phyloP scores from a whole-genome alignment of 768 basidiomycete genomes.

The Rhodosporidiobolus sp. region DNA sequence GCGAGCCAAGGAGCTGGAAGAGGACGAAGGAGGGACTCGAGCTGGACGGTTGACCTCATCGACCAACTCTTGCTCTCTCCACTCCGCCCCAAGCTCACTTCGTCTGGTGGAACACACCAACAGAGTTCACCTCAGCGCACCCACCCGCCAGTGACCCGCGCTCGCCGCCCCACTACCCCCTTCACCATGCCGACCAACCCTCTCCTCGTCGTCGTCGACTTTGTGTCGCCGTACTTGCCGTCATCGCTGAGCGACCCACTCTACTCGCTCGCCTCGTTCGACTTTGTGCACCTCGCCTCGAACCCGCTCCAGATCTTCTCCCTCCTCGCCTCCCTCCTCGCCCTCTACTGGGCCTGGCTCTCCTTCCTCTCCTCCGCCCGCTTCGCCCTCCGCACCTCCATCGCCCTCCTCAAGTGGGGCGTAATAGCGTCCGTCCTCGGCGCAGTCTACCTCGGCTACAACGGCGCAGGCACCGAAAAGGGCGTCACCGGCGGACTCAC shows the following conservation, averaged over 20 bases:
- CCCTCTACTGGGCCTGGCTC: slow-evolving; percentile 35
- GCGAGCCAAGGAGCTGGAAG: too few relatives aligned
- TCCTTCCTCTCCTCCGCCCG: slow-evolving; percentile 26
- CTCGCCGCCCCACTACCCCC: background rate
- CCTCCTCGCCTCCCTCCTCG: slow-evolving; percentile 30
- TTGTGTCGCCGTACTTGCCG: slow-evolving; percentile 21
- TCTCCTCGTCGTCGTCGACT: slow-evolving; percentile 13
- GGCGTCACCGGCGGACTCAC: slow-evolving; percentile 17
- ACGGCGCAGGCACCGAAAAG: slow-evolving; percentile 16
- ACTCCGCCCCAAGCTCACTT: too few relatives aligned
- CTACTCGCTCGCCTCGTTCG: slow-evolving; percentile 12
- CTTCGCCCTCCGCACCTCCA: slow-evolving; percentile 23
- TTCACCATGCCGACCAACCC: background rate
- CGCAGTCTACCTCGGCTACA: slow-evolving; percentile 14
- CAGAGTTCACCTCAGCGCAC: too few relatives aligned
- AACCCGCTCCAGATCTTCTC: slow-evolving; percentile 36
- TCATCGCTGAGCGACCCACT: slow-evolving; percentile 25
- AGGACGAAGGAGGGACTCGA: too few relatives aligned
- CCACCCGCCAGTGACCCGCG: too few relatives aligned
- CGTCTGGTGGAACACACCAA: too few relatives aligned
- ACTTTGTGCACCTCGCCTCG: slow-evolving; percentile 2
- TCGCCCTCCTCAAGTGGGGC: slow-evolving; percentile 37
- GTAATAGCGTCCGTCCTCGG: slow-evolving; percentile 13
- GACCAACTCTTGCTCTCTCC: too few relatives aligned
- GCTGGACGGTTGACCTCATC: too few relatives aligned